phyloP scores from a whole-genome alignment of 2,329 filamentous ascomycete genomes.

The Talaromyces sp. region DNA sequence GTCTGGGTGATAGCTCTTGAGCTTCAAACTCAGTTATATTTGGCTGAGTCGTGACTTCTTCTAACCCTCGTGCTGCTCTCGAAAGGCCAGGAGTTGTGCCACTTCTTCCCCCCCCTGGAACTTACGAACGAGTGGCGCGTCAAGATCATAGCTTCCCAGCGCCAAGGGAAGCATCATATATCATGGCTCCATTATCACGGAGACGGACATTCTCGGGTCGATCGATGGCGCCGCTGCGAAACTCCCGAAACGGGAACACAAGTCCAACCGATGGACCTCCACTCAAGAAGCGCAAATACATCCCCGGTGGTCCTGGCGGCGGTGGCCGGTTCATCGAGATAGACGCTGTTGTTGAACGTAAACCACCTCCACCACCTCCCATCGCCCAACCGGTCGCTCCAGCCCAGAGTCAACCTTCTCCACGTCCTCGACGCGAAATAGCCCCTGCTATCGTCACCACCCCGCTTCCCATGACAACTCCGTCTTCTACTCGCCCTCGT shows the following conservation, averaged over 20 bases:
- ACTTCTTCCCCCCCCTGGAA: slow-evolving; percentile 14
- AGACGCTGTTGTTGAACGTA: slow-evolving; percentile 55
- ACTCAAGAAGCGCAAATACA: slow-evolving; percentile 69
- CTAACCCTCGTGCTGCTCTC: not conserved
- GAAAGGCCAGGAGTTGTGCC: not conserved
- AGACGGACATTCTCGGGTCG: slow-evolving; percentile 29
- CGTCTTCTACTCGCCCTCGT: slow-evolving; percentile 38
- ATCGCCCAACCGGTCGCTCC: slow-evolving; percentile 23
- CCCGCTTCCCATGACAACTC: slow-evolving; percentile 32
- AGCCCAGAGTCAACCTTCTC: slow-evolving; percentile 45
- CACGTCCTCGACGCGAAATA: slow-evolving; percentile 54
- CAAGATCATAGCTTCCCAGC: not conserved
- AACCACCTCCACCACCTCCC: slow-evolving; percentile 41
- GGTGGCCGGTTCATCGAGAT: slow-evolving; percentile 79
- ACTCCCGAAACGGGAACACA: slow-evolving; percentile 28
- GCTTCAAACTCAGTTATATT: not conserved
- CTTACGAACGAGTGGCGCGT: not conserved
- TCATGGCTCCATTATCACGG: slow-evolving; percentile 35
- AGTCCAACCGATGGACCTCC: slow-evolving; percentile 54
- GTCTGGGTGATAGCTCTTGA: not conserved
- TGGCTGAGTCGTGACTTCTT: not conserved
- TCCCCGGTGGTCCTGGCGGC: slow-evolving; percentile 81
- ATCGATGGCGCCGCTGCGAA: slow-evolving; percentile 32
- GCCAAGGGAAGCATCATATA: not conserved
- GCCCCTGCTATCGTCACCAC: slow-evolving; percentile 31